Percentiles rank a stretch among this genome's conserved stretches.
phyloP scores from a whole-genome alignment of 129 eudicot genomes.

The Helianthus tuberosus region DNA sequence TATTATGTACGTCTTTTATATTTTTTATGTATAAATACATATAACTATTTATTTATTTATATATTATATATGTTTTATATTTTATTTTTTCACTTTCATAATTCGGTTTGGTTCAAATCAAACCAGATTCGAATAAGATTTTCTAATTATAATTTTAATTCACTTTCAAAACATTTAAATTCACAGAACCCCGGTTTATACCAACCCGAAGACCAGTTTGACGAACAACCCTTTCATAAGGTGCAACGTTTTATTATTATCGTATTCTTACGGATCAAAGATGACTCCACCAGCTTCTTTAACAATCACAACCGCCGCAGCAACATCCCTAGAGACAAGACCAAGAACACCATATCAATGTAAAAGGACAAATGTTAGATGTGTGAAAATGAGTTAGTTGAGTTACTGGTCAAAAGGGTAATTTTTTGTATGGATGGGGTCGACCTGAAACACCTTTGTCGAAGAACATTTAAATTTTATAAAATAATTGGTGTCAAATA shows the following conservation, averaged over 20 bases:
- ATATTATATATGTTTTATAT: too few relatives aligned
- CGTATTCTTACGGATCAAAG: conserved; percentile 88
- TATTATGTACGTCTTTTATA: not conserved
- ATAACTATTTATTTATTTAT: not conserved
- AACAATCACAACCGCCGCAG: conserved; percentile 86
- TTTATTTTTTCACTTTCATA: not conserved
- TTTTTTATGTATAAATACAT: not conserved
- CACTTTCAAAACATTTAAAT: not conserved
- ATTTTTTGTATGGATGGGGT: not conserved
- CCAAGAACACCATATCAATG: conserved; percentile 12
- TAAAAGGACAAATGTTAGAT: not conserved
- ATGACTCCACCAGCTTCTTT: conserved; percentile 96
- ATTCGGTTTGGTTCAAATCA: not conserved
- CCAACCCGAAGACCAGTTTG: not conserved
- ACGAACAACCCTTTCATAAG: not conserved
- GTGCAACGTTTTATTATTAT: not conserved
- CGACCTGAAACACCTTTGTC: not conserved
- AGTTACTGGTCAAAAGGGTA: too few relatives aligned
- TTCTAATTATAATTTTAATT: not conserved
- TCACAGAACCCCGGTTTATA: not conserved
- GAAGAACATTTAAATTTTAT: not conserved
- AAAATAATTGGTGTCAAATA: not conserved
- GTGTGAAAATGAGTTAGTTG: not conserved
- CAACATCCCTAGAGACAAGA: conserved; percentile 77
- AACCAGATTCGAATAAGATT: not conserved